Evolutionary conservation across 768 basidiomycete genomes (phyloP).

Genomic region (Collybiopsis luxurians): DNA sequence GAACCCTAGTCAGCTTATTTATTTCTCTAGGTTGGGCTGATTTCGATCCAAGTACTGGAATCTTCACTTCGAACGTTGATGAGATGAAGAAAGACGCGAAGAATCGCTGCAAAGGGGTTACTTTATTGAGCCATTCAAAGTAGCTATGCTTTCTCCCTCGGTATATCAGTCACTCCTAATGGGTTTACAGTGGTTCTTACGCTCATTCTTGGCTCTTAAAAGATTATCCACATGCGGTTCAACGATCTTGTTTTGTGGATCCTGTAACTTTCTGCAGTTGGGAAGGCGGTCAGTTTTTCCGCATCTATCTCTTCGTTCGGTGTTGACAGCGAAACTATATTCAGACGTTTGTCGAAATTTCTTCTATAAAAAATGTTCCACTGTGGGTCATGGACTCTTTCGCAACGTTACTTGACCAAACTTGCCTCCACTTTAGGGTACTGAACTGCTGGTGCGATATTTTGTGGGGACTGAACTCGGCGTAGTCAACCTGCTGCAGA

Average conservation of each 20-base stretch:
- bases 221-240: slow-evolving; percentile 61
- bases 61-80: slow-evolving; percentile 13
- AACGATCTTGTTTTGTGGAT: slow-evolving; percentile 86
- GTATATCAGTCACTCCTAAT: slow-evolving; percentile 8
- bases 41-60: slow-evolving; percentile 3
- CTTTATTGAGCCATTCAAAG: slow-evolving; percentile 89
- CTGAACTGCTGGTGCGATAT: slow-evolving; percentile 81
- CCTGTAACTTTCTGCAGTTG: slow-evolving; percentile 89
- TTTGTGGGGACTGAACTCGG: slow-evolving; percentile 89
- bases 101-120: slow-evolving; percentile 52
- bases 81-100: slow-evolving; percentile 15
- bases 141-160: slow-evolving; percentile 28
- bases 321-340: background rate
- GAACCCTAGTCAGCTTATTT: slow-evolving; percentile 55
- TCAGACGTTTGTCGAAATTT: slow-evolving; percentile 91
- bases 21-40: slow-evolving; percentile 63
- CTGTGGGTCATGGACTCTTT: slow-evolving; percentile 39
- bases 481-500: slow-evolving; percentile 78
- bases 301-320: background rate
- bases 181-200: slow-evolving; percentile 62
- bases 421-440: slow-evolving; percentile 44
- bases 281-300: slow-evolving; percentile 73
- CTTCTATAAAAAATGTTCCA: slow-evolving; percentile 67
- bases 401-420: slow-evolving; percentile 3
- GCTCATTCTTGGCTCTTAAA: slow-evolving; percentile 90